These are phyloP conservation scores for Blastomyces percursus DNA, from an alignment of 2,329 filamentous ascomycete genomes.

Conservation along the genomic window DNA sequence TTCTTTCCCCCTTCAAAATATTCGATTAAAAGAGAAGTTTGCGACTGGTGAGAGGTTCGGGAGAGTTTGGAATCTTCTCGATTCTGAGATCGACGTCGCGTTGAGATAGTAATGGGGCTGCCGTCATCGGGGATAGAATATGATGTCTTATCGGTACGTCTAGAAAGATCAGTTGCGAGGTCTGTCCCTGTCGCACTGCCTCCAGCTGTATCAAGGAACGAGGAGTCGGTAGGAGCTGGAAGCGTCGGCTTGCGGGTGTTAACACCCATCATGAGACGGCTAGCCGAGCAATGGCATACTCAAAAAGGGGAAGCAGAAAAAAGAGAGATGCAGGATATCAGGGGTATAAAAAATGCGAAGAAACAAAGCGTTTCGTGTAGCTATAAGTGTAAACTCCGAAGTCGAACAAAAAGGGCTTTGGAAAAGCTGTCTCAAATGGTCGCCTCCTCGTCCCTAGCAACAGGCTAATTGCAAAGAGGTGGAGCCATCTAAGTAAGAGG, in stretches of 20 bases:
- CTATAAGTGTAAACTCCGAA: background rate
- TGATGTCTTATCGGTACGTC: conserved; percentile 40
- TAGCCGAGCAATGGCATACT: conserved; percentile 29
- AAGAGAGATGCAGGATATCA: background rate
- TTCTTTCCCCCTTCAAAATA: conserved; percentile 79
- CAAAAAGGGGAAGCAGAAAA: conserved; percentile 12
- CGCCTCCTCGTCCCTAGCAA: background rate
- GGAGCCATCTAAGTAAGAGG: background rate
- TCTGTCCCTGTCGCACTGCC: conserved; percentile 37
- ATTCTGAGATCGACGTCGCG: conserved; percentile 33
- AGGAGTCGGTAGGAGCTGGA: conserved; percentile 41
- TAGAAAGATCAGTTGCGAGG: conserved; percentile 41
- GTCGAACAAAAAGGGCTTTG: background rate
- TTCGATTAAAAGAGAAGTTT: conserved; percentile 86
- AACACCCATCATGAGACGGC: conserved; percentile 36
- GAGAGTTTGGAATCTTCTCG: conserved; percentile 45
- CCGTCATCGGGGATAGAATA: conserved; percentile 43
- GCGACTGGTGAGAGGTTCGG: conserved; percentile 50
- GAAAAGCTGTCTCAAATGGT: background rate
- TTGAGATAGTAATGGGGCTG: conserved; percentile 83
- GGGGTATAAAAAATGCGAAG: background rate
- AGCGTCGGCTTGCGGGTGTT: conserved; percentile 39
- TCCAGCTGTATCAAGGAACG: conserved; percentile 34
- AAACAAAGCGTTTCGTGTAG: background rate
- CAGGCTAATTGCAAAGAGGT: background rate